Conservation (phyloP, 2,329 filamentous ascomycete species). For the Metarhizium guizhouense region DNA sequence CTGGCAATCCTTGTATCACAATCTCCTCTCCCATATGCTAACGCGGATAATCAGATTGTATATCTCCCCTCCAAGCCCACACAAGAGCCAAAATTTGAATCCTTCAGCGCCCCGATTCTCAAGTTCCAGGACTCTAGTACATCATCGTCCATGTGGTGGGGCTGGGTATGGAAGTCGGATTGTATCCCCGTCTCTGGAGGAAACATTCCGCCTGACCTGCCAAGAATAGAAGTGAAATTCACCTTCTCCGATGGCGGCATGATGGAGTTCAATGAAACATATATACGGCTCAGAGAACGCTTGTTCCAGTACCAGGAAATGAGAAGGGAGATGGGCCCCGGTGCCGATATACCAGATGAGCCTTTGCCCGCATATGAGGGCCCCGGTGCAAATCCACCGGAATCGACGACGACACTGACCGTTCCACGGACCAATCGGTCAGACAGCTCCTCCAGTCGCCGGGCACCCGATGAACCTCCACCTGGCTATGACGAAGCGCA, state of each 20-base stretch:
- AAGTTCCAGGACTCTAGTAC: conserved; percentile 82
- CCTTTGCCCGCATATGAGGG: conserved; percentile 83
- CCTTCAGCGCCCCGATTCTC: conserved; percentile 81
- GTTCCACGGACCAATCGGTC: conserved; percentile 21
- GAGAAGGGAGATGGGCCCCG: conserved; percentile 57
- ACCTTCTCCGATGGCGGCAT: conserved; percentile 95
- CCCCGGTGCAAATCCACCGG: conserved; percentile 23
- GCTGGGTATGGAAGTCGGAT: conserved; percentile 79
- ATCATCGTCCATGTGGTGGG: conserved; percentile 75
- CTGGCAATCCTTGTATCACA: background rate
- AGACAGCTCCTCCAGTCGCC: conserved; percentile 27
- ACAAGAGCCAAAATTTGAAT: conserved; percentile 56
- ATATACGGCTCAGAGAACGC: conserved; percentile 76
- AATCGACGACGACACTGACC: conserved; percentile 16
- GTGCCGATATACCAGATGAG: conserved; percentile 65
- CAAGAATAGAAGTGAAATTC: conserved; percentile 70
- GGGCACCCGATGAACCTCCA: conserved; percentile 64
- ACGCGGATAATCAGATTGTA: conserved; percentile 56
- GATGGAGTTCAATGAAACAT: conserved; percentile 77
- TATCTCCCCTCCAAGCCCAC: conserved; percentile 72
- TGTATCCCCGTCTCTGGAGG: conserved; percentile 77
- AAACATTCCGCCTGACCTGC: conserved; percentile 65
- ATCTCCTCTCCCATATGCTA: background rate
- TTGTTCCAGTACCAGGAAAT: conserved; percentile 73
- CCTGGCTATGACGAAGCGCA: conserved; percentile 91